Conservation (phyloP, 345 rosid genomes). For the Zanthoxylum bungeanum region DNA sequence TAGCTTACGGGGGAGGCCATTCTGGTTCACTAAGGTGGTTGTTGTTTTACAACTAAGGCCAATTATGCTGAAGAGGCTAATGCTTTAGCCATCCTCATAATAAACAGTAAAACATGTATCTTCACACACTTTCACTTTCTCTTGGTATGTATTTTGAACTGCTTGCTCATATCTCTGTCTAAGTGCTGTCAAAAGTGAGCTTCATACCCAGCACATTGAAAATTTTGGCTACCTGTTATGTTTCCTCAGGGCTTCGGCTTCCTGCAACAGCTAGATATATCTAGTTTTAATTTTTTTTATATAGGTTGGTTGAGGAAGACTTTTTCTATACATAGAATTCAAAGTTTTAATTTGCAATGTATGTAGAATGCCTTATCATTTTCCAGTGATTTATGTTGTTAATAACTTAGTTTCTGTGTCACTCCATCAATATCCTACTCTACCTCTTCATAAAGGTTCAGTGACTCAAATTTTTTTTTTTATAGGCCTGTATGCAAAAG, state of each 20-base stretch:
- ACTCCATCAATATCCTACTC: background rate
- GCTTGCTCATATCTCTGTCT: background rate
- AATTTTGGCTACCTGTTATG: background rate
- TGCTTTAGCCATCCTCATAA: constrained; percentile 78
- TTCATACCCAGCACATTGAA: background rate
- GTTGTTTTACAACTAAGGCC: constrained; percentile 81
- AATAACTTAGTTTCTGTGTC: background rate
- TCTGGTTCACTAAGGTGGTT: constrained; percentile 75
- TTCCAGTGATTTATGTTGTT: background rate
- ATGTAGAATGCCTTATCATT: background rate
- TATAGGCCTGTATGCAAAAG: no score
- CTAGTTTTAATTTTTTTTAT: background rate
- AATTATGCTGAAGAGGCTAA: constrained; percentile 63
- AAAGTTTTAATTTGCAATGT: background rate
- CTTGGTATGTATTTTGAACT: background rate
- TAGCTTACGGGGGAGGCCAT: constrained; percentile 69
- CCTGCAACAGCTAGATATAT: background rate
- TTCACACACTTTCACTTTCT: constrained; percentile 3
- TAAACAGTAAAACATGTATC: constrained; percentile 66
- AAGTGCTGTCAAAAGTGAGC: background rate
- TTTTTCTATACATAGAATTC: background rate
- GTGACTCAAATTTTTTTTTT: no score
- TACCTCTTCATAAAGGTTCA: no score
- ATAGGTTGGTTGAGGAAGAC: background rate
- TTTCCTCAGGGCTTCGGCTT: background rate